Evolutionary conservation across 345 rosid genomes (phyloP), one percentile per base, ranked within the genome.

Genomic region (Mallotus nudiflorus): DNA sequence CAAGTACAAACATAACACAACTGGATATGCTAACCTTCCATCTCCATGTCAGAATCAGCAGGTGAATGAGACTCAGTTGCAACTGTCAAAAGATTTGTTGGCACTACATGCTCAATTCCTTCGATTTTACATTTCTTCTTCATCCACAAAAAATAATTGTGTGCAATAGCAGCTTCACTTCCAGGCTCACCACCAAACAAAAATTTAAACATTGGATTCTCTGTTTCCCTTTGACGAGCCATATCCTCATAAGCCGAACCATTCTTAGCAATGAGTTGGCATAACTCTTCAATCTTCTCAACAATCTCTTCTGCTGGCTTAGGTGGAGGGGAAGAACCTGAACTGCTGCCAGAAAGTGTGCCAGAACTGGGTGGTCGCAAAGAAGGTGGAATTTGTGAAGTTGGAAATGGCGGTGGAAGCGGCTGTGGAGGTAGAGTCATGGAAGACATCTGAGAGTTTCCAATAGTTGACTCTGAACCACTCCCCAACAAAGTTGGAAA

Each of bases 21-120:
- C 3, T 22, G 11, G 11, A 20, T 52, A 51, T 37, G 80, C 78
- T 42, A 76, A 91, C 94, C 97, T 91, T 88, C 97, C 97, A 91
- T 91, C 78, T 91, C 97, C 90, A 87, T 88, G 83, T 91, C 94
- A 62, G 92, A 89, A 80, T 85, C 89, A 61, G 72, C 64, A 75
- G 73, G 72, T 4, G 75, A 75, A 64, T 74, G 65, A 29, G 82
- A 52, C 56, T 22, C 77, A 56, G 75, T 40, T 7, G 75, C 65
- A 71, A 51, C 35, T 51, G 33, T 45, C 29, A 67, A 66, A 45
- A 51, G 52, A 28, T 68, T 64, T 7, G 68, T 44, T 42, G 74
- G 73, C 57, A 20, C 22, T 28, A 71, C 63, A 45, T 64, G 42
- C 42, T 48, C 68, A 9, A 65, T 53, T 62, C 65, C 83, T 8